A percentile compares a stretch with the other conserved stretches of the same genome.
These are phyloP conservation scores for Ophioceras dolichostomum DNA, from an alignment of 2,329 filamentous ascomycete species.

Conservation along the genomic window DNA sequence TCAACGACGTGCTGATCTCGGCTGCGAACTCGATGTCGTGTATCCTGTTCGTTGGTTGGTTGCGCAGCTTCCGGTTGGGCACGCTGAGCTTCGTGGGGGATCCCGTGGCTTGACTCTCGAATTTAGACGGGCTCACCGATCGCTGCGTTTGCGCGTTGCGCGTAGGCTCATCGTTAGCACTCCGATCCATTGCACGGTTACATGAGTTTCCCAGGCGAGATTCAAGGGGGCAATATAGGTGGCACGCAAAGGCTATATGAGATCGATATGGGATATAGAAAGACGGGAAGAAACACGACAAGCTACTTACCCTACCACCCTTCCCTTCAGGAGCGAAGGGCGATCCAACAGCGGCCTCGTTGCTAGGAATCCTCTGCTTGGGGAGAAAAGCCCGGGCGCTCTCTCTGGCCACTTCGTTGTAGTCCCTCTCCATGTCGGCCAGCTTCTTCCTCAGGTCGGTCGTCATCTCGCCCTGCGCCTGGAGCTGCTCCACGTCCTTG, in stretches of 20 bases:
- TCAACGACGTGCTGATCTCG: constrained; percentile 88
- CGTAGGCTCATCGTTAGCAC: no score
- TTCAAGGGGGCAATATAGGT: no score
- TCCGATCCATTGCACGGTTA: no score
- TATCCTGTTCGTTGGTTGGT: constrained; percentile 76
- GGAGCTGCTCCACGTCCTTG: constrained; percentile 69
- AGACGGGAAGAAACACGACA: background rate
- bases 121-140: constrained; percentile 62
- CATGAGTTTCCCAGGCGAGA: no score
- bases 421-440: constrained; percentile 82
- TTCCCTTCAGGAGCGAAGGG: constrained; percentile 40
- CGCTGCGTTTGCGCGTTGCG: constrained; percentile 30
- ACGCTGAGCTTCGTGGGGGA: constrained; percentile 85
- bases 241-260: no score
- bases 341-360: constrained; percentile 41
- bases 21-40: constrained; percentile 98
- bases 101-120: constrained; percentile 70
- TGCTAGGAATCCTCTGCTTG: constrained; percentile 69
- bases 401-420: constrained; percentile 85
- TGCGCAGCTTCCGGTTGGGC: constrained; percentile 77
- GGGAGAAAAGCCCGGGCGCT: constrained; percentile 79
- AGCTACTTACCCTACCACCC: constrained; percentile 36
- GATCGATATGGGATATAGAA: no score
- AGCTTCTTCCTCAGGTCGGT: constrained; percentile 75
- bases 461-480: constrained; percentile 65